These are phyloP conservation scores for Arachnopeziza araneosa DNA, from an alignment of 2,329 filamentous ascomycete species.

Conservation along the genomic window DNA sequence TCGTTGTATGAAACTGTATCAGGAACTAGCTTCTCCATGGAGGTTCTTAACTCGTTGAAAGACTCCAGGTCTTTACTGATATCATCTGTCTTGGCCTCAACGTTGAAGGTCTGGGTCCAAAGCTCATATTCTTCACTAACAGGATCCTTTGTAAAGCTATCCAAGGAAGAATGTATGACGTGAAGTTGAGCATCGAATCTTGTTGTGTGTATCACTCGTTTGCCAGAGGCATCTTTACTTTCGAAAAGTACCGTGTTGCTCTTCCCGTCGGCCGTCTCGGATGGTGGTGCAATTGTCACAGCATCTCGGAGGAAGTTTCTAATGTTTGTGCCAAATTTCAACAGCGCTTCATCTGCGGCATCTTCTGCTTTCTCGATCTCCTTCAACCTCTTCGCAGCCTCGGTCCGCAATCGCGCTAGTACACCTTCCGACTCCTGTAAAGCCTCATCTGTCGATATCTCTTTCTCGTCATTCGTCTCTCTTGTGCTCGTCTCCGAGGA, in stretches of 20 bases:
- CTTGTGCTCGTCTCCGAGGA: slow-evolving; percentile 11
- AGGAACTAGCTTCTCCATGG: slow-evolving; percentile 96
- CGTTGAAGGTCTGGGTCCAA: slow-evolving; percentile 71
- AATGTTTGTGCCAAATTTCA: slow-evolving; percentile 87
- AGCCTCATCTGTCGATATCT: slow-evolving; percentile 42
- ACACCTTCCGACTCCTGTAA: slow-evolving; percentile 54
- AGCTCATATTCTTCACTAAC: slow-evolving; percentile 65
- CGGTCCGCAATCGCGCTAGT: slow-evolving; percentile 67
- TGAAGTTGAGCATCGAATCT: slow-evolving; percentile 94
- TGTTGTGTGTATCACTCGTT: slow-evolving; percentile 90
- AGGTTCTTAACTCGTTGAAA: slow-evolving; percentile 75
- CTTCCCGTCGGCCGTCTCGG: slow-evolving; percentile 42
- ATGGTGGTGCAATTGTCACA: slow-evolving; percentile 76
- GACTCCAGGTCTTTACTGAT: slow-evolving; percentile 79
- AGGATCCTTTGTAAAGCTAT: slow-evolving; percentile 80
- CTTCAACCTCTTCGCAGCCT: slow-evolving; percentile 78
- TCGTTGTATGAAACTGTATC: slow-evolving; percentile 80
- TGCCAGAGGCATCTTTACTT: slow-evolving; percentile 84
- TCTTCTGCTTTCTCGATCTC: slow-evolving; percentile 91
- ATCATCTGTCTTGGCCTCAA: slow-evolving; percentile 76
- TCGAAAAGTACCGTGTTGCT: slow-evolving; percentile 76
- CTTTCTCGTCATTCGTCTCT: slow-evolving; percentile 29
- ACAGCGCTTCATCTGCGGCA: slow-evolving; percentile 87
- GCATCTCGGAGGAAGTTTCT: slow-evolving; percentile 87
- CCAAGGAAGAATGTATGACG: slow-evolving; percentile 80